Base-by-base conservation (phyloP, 495 filamentous ascomycete genomes). In the Xylaria cubensis region DNA sequence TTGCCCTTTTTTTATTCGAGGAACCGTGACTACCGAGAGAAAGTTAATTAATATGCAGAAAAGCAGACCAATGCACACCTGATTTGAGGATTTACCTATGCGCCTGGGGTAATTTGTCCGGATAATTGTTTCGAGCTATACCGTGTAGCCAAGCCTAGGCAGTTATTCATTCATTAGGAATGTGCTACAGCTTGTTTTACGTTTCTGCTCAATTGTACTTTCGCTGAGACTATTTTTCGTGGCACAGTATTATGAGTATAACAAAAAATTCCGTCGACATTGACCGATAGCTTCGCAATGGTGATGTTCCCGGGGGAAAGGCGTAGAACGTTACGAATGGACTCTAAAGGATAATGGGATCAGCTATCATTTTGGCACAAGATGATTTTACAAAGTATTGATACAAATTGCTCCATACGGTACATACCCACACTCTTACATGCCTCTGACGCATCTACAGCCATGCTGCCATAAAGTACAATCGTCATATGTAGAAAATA, bases 51-150 rank as follows among this genome's bases (percentile, higher is more conserved):
- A 64, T 44, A 29, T 39, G 32, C n/a, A 13, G 19, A 21, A 19
- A 34, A 17, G 17, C 21, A 21, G 32, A 44, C 61, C 61, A 64
- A 64, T 64, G 13, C 39, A 29, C 21, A 39, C 36, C 5, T 17
- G 36, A 3, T 10, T 10, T 21, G 5, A 24, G 39, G 10, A 2
- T 24, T 44, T 64, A 17, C 39, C 36, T 44, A 26, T 13, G 1
- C 39, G 61, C n/a, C n/a, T 34, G 39, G 61, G 61, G 61, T 44
- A 64, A 64, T 44, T 42, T 42, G 21, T 64, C 61, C 61, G 61
- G 61, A 64, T 64, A 64, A 64, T 64, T 64, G 39, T 42, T 44
- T 64, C 44, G 39, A 46, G 21, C 44, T 21, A 64, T 64, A 15
- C 61, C 61, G 61, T 44, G 21, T 29, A 9, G 39, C 61, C 58